Evolutionary conservation across 1,139 yeast species (phyloP), one percentile per base, ranked within the genome.

Genomic region (Geotrichum europaeum): DNA sequence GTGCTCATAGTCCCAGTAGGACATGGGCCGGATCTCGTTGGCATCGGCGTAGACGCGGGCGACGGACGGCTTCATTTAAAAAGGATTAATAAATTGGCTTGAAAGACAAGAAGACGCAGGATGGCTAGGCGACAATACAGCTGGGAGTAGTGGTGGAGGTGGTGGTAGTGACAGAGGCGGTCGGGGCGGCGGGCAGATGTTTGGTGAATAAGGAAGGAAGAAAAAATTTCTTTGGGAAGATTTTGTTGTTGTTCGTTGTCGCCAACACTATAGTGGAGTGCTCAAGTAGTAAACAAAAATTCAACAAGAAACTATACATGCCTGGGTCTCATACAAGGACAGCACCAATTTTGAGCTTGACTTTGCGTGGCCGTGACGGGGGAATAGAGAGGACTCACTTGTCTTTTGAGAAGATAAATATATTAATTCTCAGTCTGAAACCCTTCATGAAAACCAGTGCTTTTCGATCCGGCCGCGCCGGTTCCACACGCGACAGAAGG

Each of bases 41-140:
- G 84, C 96, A 73, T 92, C 91, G 32, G 96, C 87, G 72, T 91
- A 94, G 40, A 91, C 96, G 66, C 90, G 79, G n/a, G 97, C 85
- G 57, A 87, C 86, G 22, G 96, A 89, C 58, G 67, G 62, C 62
- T 68, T 67, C 67, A 65, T 67, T 49, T 55, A 49, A 32, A 15
- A 20, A 45, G 28, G 9, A 18, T 13, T 3, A 47, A 47, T n/a
- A 20, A 20, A 15, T 49, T 49, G n/a, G 15, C 36, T 40, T n/a
- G 20, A 51, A 34, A 28, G 9, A 28, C 4, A 51, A 51, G 28
- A 32, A 18, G n/a, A 34, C 9, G n/a, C 40, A 34, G n/a, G n/a
- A 34, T 12, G 9, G 2, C 40, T 12, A 15, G n/a, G 22, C 47
- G 18, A 15, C n/a, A 5, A 40, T 18, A 36, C 47, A n/a, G n/a